A percentile compares a stretch with the other conserved stretches of the same genome.
These are phyloP conservation scores for Plasmodium gaboni DNA, from an alignment of 169 alveolate genomes.

Conservation along the genomic window DNA sequence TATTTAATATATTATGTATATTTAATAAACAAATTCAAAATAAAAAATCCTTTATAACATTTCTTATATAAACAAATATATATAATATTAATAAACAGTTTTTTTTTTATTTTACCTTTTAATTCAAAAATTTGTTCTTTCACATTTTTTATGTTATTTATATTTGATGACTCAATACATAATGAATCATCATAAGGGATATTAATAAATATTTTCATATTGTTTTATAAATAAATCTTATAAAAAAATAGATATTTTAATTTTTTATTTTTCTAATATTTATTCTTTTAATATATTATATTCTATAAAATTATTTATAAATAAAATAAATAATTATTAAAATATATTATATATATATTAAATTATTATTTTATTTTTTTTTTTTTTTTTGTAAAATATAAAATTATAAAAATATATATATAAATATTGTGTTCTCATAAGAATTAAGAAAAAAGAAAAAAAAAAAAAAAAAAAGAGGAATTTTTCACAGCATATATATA, in stretches of 20 bases:
- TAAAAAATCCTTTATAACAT: background rate
- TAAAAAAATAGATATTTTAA: conserved; percentile 15
- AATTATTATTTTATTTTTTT: conserved; percentile 1
- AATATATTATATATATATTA: conserved; percentile 13
- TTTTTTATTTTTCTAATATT: background rate
- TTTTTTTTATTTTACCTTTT: conserved; percentile 34
- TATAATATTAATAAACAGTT: background rate
- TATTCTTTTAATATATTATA: no score
- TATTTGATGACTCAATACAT: conserved; percentile 73
- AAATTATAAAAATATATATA: background rate
- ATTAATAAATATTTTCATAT: conserved; percentile 49
- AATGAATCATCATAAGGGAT: conserved; percentile 75
- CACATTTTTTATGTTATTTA: conserved; percentile 50
- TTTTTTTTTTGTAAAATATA: background rate
- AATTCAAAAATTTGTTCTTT: conserved; percentile 59
- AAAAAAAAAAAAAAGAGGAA: no score
- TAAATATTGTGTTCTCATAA: background rate
- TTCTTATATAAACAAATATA: background rate
- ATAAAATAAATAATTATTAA: conserved; percentile 15
- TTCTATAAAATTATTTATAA: conserved; percentile 11
- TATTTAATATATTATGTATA: background rate
- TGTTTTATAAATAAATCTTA: conserved; percentile 21
- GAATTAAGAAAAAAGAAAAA: no score
- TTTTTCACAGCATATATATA: no score
- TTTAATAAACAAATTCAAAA: background rate